Conservation (phyloP, 2,329 filamentous ascomycete genomes). For the Pseudogymnoascus sp. region DNA sequence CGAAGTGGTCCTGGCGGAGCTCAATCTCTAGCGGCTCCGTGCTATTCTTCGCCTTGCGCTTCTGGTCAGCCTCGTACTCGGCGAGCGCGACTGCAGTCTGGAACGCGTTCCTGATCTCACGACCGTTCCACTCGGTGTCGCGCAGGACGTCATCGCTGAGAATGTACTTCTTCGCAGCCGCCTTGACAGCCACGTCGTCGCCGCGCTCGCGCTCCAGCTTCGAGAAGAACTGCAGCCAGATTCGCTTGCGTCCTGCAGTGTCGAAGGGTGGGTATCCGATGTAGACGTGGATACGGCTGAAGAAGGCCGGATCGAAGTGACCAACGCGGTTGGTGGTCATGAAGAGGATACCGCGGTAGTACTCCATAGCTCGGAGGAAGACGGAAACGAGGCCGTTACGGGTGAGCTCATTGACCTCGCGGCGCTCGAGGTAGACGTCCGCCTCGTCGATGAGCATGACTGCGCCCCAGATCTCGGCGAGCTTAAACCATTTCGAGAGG, state of each 20-base stretch:
- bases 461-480: slow-evolving; percentile 42
- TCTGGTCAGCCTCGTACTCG: slow-evolving; percentile 16
- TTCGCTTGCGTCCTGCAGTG: slow-evolving; percentile 18
- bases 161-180: slow-evolving; percentile 16
- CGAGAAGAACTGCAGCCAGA: slow-evolving; percentile 24
- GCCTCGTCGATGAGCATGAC: slow-evolving; percentile 45
- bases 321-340: slow-evolving; percentile 35
- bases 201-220: slow-evolving; percentile 16
- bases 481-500: slow-evolving; percentile 38
- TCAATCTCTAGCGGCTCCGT: slow-evolving; percentile 1
- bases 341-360: slow-evolving; percentile 35
- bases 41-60: slow-evolving; percentile 2
- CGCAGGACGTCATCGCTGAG: slow-evolving; percentile 15
- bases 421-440: slow-evolving; percentile 38
- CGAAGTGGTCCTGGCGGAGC: slow-evolving; percentile 18
- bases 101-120: slow-evolving; percentile 23
- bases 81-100: slow-evolving; percentile 21
- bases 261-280: slow-evolving; percentile 26
- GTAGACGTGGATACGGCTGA: slow-evolving; percentile 29
- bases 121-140: slow-evolving; percentile 21
- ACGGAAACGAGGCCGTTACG: slow-evolving; percentile 31
- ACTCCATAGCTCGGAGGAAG: slow-evolving; percentile 33
- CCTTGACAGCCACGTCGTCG: slow-evolving; percentile 12
- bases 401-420: slow-evolving; percentile 23
- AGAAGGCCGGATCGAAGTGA: slow-evolving; percentile 33